Conservation (phyloP, 495 filamentous ascomycete species). For the Aspergillus heteromorphus region DNA sequence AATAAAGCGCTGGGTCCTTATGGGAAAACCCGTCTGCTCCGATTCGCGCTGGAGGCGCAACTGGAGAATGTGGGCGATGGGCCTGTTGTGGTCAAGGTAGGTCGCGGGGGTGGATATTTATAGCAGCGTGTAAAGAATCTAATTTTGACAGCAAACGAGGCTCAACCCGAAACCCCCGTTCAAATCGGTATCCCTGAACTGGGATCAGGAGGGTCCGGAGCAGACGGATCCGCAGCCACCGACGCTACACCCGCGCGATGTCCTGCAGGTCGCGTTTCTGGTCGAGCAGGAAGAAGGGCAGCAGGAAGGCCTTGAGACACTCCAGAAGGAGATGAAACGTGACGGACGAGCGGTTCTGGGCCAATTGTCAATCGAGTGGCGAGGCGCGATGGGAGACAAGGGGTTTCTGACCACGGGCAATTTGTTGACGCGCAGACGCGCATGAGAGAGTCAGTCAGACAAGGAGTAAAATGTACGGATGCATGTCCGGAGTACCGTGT, state of each 20-base stretch:
- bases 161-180: conserved; percentile 53
- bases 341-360: conserved; percentile 67
- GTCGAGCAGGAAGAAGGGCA: conserved; percentile 60
- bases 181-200: conserved; percentile 52
- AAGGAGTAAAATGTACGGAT: background rate
- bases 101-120: conserved; percentile 6
- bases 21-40: conserved; percentile 37
- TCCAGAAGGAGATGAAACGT: conserved; percentile 47
- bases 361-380: conserved; percentile 81
- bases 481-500: background rate
- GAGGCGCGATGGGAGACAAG: conserved; percentile 81
- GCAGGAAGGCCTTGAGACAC: conserved; percentile 40
- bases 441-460: conserved; percentile 18
- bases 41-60: conserved; percentile 81
- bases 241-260: conserved; percentile 75
- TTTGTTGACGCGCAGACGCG: conserved; percentile 58
- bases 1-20: conserved; percentile 44
- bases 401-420: conserved; percentile 84
- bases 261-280: conserved; percentile 86
- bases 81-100: conserved; percentile 39
- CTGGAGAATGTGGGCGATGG: conserved; percentile 78
- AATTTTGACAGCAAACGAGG: conserved; percentile 38
- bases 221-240: conserved; percentile 39
- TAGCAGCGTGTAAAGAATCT: background rate
- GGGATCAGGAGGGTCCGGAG: conserved; percentile 40